These are phyloP conservation scores for Fusarium heterosporum DNA, from an alignment of 2,329 filamentous ascomycete genomes.

Conservation along the genomic window DNA sequence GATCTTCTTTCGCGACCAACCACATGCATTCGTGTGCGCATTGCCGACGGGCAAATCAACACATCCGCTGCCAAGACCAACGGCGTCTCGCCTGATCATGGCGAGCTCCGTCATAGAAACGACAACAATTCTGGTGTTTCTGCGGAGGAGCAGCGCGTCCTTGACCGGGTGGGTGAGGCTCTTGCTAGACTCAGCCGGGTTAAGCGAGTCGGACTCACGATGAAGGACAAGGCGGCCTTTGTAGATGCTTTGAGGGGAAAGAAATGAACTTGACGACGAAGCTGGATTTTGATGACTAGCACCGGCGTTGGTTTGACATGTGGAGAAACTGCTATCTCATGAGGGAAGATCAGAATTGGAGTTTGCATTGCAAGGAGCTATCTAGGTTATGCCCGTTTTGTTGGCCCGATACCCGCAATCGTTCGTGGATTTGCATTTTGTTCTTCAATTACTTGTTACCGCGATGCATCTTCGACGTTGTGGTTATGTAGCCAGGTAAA, in stretches of 20 bases:
- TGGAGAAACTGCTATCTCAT: constrained; percentile 2
- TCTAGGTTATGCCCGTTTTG: constrained; percentile 29
- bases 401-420: constrained; percentile 27
- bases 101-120: constrained; percentile 47
- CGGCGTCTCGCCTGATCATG: constrained; percentile 48
- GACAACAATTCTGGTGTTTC: constrained; percentile 53
- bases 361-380: constrained; percentile 45
- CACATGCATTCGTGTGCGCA: constrained; percentile 89
- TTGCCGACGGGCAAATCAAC: constrained; percentile 79
- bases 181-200: constrained; percentile 88
- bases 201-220: constrained; percentile 86
- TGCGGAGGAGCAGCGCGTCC: constrained; percentile 72
- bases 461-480: not conserved
- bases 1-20: constrained; percentile 84
- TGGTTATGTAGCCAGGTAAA: constrained; percentile 30
- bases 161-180: constrained; percentile 86
- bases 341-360: constrained; percentile 11
- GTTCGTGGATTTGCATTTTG: constrained; percentile 13
- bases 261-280: constrained; percentile 32
- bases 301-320: constrained; percentile 5
- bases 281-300: not conserved
- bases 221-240: constrained; percentile 86
- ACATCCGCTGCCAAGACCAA: constrained; percentile 55
- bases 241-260: constrained; percentile 72
- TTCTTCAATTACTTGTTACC: constrained; percentile 9